A percentile compares a stretch with the other conserved stretches of the same genome.
Conservation (phyloP, 495 filamentous ascomycete species). For the Elasticomyces elasticus region DNA sequence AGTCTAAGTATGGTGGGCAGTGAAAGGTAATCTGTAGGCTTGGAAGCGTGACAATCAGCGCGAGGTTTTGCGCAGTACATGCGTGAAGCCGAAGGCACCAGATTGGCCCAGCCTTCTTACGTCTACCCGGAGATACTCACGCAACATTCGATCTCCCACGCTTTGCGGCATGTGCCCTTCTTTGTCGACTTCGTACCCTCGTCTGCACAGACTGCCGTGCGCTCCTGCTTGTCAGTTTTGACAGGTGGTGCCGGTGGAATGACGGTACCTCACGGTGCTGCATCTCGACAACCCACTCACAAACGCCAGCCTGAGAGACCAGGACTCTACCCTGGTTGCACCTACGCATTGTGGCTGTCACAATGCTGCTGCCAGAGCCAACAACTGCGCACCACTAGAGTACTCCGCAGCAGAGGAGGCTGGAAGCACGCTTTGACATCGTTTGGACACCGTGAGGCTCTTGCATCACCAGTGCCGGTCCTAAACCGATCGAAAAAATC, state of each 20-base stretch:
- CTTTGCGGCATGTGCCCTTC: not conserved
- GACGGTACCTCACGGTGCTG: not conserved
- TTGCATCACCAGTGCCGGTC: not conserved
- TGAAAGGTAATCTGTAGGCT: conserved; percentile 12
- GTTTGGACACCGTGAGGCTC: not conserved
- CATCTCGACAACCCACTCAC: conserved; percentile 5
- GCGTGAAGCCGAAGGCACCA: not conserved
- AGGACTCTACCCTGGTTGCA: not conserved
- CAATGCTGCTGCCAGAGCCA: not conserved
- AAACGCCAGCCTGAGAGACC: not conserved
- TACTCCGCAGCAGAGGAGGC: conserved; percentile 11
- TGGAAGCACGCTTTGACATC: conserved; percentile 12
- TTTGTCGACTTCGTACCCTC: not conserved
- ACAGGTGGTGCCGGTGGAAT: not conserved
- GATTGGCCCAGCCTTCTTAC: not conserved
- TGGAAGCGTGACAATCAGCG: conserved; percentile 2
- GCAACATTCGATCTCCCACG: conserved; percentile 1
- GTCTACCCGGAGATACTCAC: not conserved
- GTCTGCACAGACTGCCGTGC: not conserved
- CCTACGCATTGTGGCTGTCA: not conserved
- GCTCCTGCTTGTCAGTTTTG: not conserved
- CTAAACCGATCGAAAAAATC: not conserved
- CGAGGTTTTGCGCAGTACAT: not conserved
- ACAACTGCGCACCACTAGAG: not conserved
- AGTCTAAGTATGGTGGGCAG: conserved; percentile 15